These are phyloP conservation scores for Golubevia pallescens DNA, from an alignment of 1,284 basidiomycete genomes.

Conservation along the genomic window DNA sequence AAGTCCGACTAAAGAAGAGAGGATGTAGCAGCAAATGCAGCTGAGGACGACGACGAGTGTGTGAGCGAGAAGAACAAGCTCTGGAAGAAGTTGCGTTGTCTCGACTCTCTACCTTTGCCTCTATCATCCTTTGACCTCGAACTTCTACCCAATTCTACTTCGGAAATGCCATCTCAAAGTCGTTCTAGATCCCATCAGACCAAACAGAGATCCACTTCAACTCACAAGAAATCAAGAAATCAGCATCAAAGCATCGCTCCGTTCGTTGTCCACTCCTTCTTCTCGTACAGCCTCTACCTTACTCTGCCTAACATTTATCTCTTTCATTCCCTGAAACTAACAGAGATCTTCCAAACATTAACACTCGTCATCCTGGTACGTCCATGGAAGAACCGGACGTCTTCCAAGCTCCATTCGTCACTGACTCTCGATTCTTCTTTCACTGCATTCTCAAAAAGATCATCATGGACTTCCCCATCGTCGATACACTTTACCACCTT, in stretches of 20 bases:
- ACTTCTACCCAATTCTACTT: no score
- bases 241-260: not conserved
- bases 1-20: not conserved
- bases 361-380: not conserved
- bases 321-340: not conserved
- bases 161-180: no score
- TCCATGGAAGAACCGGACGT: not conserved
- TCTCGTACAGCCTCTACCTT: not conserved
- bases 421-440: not conserved
- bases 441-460: no score
- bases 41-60: not conserved
- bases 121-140: no score
- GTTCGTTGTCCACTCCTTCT: not conserved
- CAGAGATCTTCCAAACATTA: not conserved
- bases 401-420: not conserved
- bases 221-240: not conserved
- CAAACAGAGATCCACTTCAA: no score
- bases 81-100: no score
- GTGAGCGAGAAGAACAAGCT: no score
- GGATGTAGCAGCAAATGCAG: not conserved
- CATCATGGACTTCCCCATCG: not conserved
- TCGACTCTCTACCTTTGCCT: no score
- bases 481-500: not conserved
- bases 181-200: no score
- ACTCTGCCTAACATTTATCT: not conserved